Evolutionary conservation across 495 filamentous ascomycete species (phyloP).

Genomic region (Neurospora terricola): DNA sequence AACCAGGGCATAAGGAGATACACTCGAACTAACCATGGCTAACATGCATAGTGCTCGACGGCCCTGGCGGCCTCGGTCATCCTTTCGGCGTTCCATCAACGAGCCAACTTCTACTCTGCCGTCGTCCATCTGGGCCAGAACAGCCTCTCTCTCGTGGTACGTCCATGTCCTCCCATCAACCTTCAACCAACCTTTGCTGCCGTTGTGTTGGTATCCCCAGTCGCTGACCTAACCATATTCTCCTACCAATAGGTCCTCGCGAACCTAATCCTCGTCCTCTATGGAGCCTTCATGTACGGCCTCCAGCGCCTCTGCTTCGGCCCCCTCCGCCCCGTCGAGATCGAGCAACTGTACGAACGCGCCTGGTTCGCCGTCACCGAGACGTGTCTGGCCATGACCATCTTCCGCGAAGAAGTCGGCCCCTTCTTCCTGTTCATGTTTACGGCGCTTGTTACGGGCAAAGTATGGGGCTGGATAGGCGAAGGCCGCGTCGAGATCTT

Average conservation of each 20-base stretch:
- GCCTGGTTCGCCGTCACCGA: constrained; percentile 96
- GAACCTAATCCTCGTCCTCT: constrained; percentile 72
- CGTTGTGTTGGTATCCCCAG: neutral
- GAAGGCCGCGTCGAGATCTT: constrained; percentile 88
- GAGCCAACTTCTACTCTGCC: constrained; percentile 94
- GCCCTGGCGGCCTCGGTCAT: constrained; percentile 73
- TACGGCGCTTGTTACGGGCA: constrained; percentile 78
- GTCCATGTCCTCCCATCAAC: constrained; percentile 8
- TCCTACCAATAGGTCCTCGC: constrained; percentile 58
- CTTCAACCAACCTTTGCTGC: neutral
- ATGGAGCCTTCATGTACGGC: constrained; percentile 67
- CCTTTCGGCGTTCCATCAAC: constrained; percentile 82
- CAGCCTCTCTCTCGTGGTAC: constrained; percentile 86
- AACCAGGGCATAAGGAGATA: neutral
- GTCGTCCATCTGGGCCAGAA: constrained; percentile 94
- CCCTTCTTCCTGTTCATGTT: constrained; percentile 95
- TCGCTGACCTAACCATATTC: neutral
- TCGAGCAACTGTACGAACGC: constrained; percentile 93
- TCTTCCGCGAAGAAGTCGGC: constrained; percentile 90
- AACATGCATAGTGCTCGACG: constrained; percentile 51
- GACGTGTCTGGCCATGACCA: constrained; percentile 97
- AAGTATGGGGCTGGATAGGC: constrained; percentile 97
- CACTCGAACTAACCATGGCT: constrained; percentile 9
- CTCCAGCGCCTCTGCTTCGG: constrained; percentile 88
- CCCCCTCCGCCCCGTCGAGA: constrained; percentile 82